These are phyloP conservation scores for Scenedesmus sp. DNA, from an alignment of 163 green algal genomes.

Conservation along the genomic window DNA sequence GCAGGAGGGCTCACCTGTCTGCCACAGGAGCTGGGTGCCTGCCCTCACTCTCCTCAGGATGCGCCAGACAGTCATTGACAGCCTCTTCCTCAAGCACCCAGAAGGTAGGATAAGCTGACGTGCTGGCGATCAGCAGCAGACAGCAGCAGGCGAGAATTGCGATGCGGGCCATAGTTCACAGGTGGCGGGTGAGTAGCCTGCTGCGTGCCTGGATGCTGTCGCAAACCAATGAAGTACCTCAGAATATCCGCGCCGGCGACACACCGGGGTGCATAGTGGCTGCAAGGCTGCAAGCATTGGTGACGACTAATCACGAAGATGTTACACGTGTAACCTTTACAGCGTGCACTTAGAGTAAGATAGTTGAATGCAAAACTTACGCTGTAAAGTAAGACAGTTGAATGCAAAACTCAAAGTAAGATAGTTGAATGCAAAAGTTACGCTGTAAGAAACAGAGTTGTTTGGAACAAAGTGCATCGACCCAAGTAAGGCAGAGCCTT, in stretches of 20 bases:
- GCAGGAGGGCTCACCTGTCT: background rate
- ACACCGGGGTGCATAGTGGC: background rate
- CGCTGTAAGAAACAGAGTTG: too few relatives aligned
- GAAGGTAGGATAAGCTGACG: slow-evolving; percentile 3
- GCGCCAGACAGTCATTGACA: background rate
- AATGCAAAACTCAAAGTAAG: too few relatives aligned
- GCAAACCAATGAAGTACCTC: background rate
- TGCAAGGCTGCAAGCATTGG: background rate
- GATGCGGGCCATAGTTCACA: background rate
- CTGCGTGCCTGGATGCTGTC: background rate
- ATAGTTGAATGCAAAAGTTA: too few relatives aligned
- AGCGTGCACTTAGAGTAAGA: too few relatives aligned
- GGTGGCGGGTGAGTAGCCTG: background rate
- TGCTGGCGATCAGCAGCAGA: background rate
- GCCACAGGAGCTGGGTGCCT: background rate
- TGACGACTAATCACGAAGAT: too few relatives aligned
- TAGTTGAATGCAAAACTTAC: too few relatives aligned
- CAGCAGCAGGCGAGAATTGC: background rate
- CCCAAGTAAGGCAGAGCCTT: too few relatives aligned
- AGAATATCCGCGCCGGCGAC: background rate
- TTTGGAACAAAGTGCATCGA: too few relatives aligned
- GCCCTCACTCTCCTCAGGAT: background rate
- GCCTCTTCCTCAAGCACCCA: slow-evolving; percentile 5
- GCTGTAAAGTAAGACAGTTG: too few relatives aligned
- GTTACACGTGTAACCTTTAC: too few relatives aligned